Evolutionary conservation across 495 filamentous ascomycete species (phyloP), one percentile per base, ranked within the genome.

Genomic region (Pseudoneurospora amorphoporcata): DNA sequence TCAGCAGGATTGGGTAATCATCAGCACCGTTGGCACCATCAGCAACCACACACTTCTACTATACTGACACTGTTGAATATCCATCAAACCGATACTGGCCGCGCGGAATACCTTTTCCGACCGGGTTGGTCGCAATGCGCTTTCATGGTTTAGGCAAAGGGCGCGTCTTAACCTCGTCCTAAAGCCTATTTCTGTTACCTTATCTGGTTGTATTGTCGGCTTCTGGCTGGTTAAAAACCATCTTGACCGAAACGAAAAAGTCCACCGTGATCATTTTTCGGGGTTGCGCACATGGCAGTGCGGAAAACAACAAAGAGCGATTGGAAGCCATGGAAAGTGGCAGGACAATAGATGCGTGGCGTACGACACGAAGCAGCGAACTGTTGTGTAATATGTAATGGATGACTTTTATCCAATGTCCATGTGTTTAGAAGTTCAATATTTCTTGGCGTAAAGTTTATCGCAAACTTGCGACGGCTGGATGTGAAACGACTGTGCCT

Each of bases 1-100:
- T 74, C 72, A 74, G 70, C 72, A 71, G 16, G 39, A 68, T 53
- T 38, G 53, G 47, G 53, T 65, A 17, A 65, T 65, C 32, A 65
- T 65, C 29, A 35, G 53, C 53, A 61, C 14, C 53, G 6, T 16
- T 58, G 53, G n/a, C 53, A 32, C 53, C 53, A 61, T 58, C 47
- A 40, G 1, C 10, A 14, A 58, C 23, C 47, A 45, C 17, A 12
- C 39, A 8, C 10, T 40, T 40, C 39, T n/a, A 8, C 17, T 4
- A 10, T n/a, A 47, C 17, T 40, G 10, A 47, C 53, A 35, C 53
- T 35, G 29, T 65, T 23, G 29, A 61, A 35, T 61, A 4, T 32
- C 47, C 9, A 32, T 58, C 29, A 17, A 35, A 17, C 53, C 53
- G 53, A 65, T 37, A 35, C 53, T 65, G 53, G 53, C 53, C 53